phyloP scores from a whole-genome alignment of 129 eudicot genomes.

The Mikania micrantha region DNA sequence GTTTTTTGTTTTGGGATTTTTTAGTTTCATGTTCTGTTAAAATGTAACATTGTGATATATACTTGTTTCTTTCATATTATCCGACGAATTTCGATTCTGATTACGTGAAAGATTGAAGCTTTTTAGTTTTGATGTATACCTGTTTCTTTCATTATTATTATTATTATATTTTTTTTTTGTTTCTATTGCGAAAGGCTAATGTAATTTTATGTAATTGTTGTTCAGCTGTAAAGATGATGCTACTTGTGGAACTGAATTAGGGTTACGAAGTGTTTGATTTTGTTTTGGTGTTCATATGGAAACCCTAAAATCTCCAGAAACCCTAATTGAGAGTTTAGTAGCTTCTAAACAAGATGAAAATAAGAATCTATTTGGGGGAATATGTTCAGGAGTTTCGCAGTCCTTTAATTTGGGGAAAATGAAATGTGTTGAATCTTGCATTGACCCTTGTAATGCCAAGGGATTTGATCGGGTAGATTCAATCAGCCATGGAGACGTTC shows the following conservation, averaged over 20 bases:
- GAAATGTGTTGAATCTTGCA: conserved; percentile 18
- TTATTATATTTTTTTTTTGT: too few species aligned
- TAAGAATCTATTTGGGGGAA: conserved; percentile 16
- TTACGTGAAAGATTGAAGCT: conserved; percentile 13
- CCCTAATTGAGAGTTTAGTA: conserved; percentile 44
- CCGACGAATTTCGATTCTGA: neutral
- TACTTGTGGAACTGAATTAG: conserved; percentile 23
- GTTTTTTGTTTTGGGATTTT: neutral
- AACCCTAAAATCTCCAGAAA: conserved; percentile 29
- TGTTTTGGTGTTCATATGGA: conserved; percentile 45
- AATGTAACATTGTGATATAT: neutral
- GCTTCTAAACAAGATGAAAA: conserved; percentile 13
- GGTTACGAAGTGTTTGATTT: conserved; percentile 29
- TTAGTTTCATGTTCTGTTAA: neutral
- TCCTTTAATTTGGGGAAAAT: conserved; percentile 15
- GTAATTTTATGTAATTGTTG: neutral
- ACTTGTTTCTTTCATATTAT: neutral
- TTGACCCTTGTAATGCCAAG: conserved; percentile 9
- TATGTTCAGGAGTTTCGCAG: neutral
- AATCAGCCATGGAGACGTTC: conserved; percentile 27
- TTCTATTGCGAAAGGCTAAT: neutral
- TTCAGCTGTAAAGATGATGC: conserved; percentile 32
- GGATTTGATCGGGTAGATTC: conserved; percentile 17
- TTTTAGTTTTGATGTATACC: conserved; percentile 1
- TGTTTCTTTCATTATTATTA: too few species aligned